These are phyloP conservation scores for Kwoniella shivajii DNA, from an alignment of 1,284 basidiomycete species.

Conservation along the genomic window DNA sequence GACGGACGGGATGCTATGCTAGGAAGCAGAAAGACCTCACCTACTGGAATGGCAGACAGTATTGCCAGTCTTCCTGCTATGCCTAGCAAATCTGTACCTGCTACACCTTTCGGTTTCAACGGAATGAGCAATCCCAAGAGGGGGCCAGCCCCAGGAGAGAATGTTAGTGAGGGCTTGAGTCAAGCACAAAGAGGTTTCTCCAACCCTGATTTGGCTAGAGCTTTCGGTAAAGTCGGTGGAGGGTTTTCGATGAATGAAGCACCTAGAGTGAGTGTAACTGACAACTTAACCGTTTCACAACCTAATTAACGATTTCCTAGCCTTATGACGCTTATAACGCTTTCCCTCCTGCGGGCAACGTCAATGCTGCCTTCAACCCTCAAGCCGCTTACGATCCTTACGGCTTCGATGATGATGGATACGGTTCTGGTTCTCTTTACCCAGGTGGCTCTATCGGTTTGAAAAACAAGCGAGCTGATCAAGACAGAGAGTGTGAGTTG, in stretches of 20 bases:
- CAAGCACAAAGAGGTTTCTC: constrained; percentile 53
- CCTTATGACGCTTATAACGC: constrained; percentile 51
- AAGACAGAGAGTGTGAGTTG: constrained; percentile 77
- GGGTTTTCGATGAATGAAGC: constrained; percentile 30
- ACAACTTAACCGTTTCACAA: not conserved
- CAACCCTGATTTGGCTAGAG: constrained; percentile 55
- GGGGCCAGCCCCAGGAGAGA: constrained; percentile 35
- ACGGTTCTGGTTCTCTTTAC: constrained; percentile 77
- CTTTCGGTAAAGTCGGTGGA: constrained; percentile 74
- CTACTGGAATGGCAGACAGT: constrained; percentile 50
- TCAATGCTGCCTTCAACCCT: constrained; percentile 46
- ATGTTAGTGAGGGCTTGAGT: constrained; percentile 39
- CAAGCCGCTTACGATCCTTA: constrained; percentile 62
- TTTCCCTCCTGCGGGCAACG: constrained; percentile 56
- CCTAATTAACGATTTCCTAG: constrained; percentile 58
- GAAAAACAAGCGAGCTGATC: constrained; percentile 89
- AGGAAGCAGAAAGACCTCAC: constrained; percentile 63
- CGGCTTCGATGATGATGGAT: constrained; percentile 64
- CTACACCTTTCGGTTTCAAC: constrained; percentile 49
- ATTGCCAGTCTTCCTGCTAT: constrained; percentile 53
- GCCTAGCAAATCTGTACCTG: constrained; percentile 53
- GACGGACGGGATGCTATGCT: constrained; percentile 62
- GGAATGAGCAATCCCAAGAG: constrained; percentile 32
- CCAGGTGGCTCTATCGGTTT: constrained; percentile 75
- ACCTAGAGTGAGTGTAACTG: constrained; percentile 21